Evolutionary conservation across 345 rosid genomes (phyloP), one percentile per base, ranked within the genome.

Genomic region (Erodium maritimum): DNA sequence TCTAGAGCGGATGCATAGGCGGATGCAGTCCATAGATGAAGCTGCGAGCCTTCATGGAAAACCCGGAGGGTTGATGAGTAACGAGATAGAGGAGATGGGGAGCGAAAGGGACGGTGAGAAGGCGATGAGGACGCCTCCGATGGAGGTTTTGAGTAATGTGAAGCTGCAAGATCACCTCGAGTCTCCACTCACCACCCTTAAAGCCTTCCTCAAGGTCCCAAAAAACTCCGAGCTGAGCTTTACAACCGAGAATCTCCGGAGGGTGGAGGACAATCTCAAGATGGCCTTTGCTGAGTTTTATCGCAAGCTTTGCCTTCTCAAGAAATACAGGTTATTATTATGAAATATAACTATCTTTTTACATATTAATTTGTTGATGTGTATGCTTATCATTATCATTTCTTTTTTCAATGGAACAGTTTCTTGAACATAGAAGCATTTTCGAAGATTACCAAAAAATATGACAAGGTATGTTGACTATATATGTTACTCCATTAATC

Each of bases 371-470:
- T 29, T 3, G 37, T 29, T 29, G 37, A 29, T 11, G 37, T 29
- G 37, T n/a, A 4, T 50, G 6, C 48, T 42, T 7, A 42, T 29
- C 8, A 12, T 42, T 42, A 2, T 29, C 37, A 6, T 42, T 16
- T 42, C 14, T 42, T 14, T 10, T 61, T 53, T 42, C 3, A 42
- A 42, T 42, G 14, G 48, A 17, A 64, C 68, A 87, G 97, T 60
- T 90, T 85, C 65, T 59, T 83, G 77, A 90, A 87, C 67, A 81
- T 77, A 48, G 56, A 83, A 69, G 95, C 95, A 0, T 76, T 85
- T 56, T 83, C 88, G 67, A 83, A 77, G 74, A 85, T 90, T 60
- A 73, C 85, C 83, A 90, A 90, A 80, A 90, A 87, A 73, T 85
- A 90, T 64, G 95, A 87, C 65, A 87, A 90, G 90, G 95, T 89